A percentile compares a stretch with the other conserved stretches of the same genome.
Conservation (phyloP, 352 stramenopile genomes). For the Globisporangium parvum region DNA sequence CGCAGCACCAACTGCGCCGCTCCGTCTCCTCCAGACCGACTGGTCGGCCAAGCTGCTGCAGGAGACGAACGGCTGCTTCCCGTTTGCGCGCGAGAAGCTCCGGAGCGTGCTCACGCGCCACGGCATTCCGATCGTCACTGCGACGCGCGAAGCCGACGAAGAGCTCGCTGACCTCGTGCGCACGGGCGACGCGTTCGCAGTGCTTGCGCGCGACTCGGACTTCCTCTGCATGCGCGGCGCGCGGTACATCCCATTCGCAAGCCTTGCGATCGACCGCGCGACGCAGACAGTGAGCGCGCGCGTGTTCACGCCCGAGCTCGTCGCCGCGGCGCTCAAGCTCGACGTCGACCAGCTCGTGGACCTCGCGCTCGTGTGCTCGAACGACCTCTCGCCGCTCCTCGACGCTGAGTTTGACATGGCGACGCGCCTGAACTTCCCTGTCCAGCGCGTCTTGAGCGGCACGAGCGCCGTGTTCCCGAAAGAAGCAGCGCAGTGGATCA, state of each 20-base stretch:
- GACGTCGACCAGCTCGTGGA: constrained; percentile 73
- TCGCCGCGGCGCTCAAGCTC: constrained; percentile 60
- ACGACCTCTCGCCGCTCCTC: constrained; percentile 78
- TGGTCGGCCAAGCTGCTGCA: constrained; percentile 30
- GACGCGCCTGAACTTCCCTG: constrained; percentile 41
- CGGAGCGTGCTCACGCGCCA: constrained; percentile 48
- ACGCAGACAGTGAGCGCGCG: constrained; percentile 34
- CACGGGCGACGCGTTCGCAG: constrained; percentile 40
- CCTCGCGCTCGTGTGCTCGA: constrained; percentile 79
- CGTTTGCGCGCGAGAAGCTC: constrained; percentile 69
- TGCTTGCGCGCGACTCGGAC: constrained; percentile 84
- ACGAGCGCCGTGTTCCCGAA: constrained; percentile 32
- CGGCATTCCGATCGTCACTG: constrained; percentile 40
- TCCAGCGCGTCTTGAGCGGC: constrained; percentile 26
- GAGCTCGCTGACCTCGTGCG: constrained; percentile 63
- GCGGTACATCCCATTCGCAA: constrained; percentile 76
- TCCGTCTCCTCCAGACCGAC: constrained; percentile 7
- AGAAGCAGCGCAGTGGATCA: constrained; percentile 55
- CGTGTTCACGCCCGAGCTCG: constrained; percentile 66
- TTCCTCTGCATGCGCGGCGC: constrained; percentile 82
- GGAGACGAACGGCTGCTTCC: constrained; percentile 65
- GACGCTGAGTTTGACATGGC: constrained; percentile 62
- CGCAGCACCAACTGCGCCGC: not conserved
- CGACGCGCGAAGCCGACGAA: constrained; percentile 69
- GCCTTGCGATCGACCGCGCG: constrained; percentile 25